Conservation (phyloP, 139 green algal genomes). For the Penium margaritaceum region DNA sequence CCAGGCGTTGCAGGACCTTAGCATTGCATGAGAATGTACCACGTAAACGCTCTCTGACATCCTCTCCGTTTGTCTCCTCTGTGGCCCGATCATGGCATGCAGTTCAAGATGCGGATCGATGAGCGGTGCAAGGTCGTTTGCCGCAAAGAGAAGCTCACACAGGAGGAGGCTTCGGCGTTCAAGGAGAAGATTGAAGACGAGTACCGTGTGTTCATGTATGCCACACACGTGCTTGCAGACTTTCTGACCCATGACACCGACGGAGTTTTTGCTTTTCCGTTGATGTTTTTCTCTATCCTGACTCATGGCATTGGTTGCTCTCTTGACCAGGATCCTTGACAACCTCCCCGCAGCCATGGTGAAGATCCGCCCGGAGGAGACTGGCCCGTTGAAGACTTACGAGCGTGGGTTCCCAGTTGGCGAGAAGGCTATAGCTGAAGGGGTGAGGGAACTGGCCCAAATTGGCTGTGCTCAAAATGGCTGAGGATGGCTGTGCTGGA, state of each 20-base stretch:
- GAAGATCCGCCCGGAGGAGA: slow-evolving; percentile 68
- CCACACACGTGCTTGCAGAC: slow-evolving; percentile 43
- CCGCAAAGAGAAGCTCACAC: slow-evolving; percentile 69
- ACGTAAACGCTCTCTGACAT: too few relatives aligned
- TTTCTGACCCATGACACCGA: too few relatives aligned
- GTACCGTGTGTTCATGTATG: slow-evolving; percentile 97
- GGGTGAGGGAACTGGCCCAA: too few relatives aligned
- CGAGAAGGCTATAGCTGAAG: slow-evolving; percentile 63
- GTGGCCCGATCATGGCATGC: too few relatives aligned
- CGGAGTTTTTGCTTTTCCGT: neutral
- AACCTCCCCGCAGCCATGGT: slow-evolving; percentile 94
- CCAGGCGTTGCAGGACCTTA: too few relatives aligned
- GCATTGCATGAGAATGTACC: too few relatives aligned
- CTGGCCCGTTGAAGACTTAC: slow-evolving; percentile 75
- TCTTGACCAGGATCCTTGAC: slow-evolving; percentile 81
- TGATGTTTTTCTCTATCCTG: neutral
- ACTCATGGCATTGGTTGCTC: slow-evolving; percentile 1
- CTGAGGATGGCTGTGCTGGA: too few relatives aligned
- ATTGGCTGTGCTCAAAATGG: too few relatives aligned
- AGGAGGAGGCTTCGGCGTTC: slow-evolving; percentile 72
- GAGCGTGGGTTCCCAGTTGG: slow-evolving; percentile 90
- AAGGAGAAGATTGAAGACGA: slow-evolving; percentile 79
- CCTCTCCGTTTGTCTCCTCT: too few relatives aligned
- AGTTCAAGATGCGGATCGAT: slow-evolving; percentile 83
- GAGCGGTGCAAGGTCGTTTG: slow-evolving; percentile 92